Evolutionary conservation across 116 monocot species (phyloP), one percentile per base, ranked within the genome.

Genomic region (Iris pallida): DNA sequence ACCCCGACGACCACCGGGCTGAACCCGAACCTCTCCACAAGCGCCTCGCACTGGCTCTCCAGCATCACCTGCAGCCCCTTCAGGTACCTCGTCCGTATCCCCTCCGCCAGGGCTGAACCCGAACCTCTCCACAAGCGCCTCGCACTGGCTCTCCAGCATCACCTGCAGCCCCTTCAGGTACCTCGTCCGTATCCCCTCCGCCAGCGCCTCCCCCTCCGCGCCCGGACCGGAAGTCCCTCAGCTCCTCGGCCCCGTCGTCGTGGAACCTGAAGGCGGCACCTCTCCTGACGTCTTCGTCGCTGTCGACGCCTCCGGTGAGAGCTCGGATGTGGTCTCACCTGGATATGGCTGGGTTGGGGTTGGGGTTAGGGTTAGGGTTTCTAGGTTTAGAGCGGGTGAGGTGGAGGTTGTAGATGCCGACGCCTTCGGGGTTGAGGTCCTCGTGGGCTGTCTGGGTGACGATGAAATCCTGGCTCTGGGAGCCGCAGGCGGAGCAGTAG

Each of bases 21-120:
- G 8, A 79, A 85, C 14, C 78, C 73, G 20, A 73, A 80, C n/a
- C 42, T 73, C 66, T 92, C 78, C 2, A 97, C 87, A 68, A 92
- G 64, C 1, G 71, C 87, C 68, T 92, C 85, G 20, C 86, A 87
- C 68, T 97, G 97, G 41, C 78, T 69, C 80, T 89, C 83, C 61
- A 97, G 58, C 85, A 90, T 89, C 59, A 97, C 55, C 82, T 97
- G 97, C 69, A 97, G 47, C n/a, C 97, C 92, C 79, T 82, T 71
- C 61, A 90, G 74, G 19, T 92, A 97, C 53, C 87, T 73, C 58
- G 66, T 15, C 72, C 90, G 73, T n/a, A 89, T 78, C 44, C n/a
- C n/a, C n/a, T n/a, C n/a, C n/a, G n/a, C n/a, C n/a, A n/a, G n/a
- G n/a, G n/a, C n/a, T n/a, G n/a, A n/a, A n/a, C n/a, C n/a, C n/a